Evolutionary conservation across 257 asterid genomes (phyloP), one percentile per base, ranked within the genome.

Genomic region (Nicotiana benthamiana): DNA sequence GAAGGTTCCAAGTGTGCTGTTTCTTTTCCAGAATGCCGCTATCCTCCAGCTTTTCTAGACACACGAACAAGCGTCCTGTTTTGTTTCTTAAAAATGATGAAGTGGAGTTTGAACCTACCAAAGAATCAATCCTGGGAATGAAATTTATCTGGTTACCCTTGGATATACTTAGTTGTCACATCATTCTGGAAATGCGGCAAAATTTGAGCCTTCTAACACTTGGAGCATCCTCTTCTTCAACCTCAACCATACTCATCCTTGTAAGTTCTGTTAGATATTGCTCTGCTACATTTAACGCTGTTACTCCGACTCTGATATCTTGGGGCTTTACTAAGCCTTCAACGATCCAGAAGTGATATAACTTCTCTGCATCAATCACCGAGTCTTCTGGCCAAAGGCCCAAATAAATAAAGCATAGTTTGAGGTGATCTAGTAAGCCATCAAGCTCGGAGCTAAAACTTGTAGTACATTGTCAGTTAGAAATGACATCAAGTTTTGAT

Each of bases 301-400:
- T 30, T 30, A 30, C 6, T 30, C 34, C 34, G 34, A 30, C 34
- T 30, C 34, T 60, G 75, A 70, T 57, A 30, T 81, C 83, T 46
- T 67, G 36, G 20, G 1, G 11, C 24, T 60, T 27, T 30, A 82
- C 54, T 48, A 75, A 15, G 15, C 81, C 81, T 5, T 82, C 81
- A 1, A 75, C 77, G 0, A 82, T 75, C 84, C 80, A 81, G 13
- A 81, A 22, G 5, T 74, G 75, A 46, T n/a, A 81, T 46, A 81
- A 40, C 17, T 0, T 61, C 24, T 48, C 57, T 9, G 10, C 53
- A 0, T 24, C 26, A 5, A 81, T 75, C 12, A 24, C 65, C 0
- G 43, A 9, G 24, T 75, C 80, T 30, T 81, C 84, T 0, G 80
- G 80, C 28, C 16, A 81, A 13, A 8, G 5, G 13, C 80, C 56